Base-by-base conservation (phyloP, 495 filamentous ascomycete species). In the Melanomma pulvis-pyrius region DNA sequence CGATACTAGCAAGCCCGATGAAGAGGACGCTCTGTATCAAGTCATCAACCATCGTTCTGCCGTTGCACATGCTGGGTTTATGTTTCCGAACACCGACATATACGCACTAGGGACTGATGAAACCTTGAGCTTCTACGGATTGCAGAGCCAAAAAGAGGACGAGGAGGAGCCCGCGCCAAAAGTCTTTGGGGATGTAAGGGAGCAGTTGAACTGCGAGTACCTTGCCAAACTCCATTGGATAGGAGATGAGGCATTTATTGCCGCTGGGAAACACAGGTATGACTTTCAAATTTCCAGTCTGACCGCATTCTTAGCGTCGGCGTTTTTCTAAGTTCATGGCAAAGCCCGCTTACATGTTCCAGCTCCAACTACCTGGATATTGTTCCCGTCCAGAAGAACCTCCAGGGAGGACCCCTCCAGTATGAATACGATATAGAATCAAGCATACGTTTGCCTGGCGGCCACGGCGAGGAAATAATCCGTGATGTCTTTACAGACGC, bases 41-140 rank as follows among this genome's bases (percentile, higher is more conserved):
- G 89, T 94, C 13, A 87, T 96, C 76, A 97, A 98, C 78, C 91
- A 94, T 75, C 86, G 83, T 6, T 80, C 82, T 58, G 93, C 92
- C 1, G 86, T 98, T 36, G 91, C 96, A 75, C 90, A 88, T 65
- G 88, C 92, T 21, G 91, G 88, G 17, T 97, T 96, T 74, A 78
- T 97, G 5, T 62, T 39, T 29, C 63, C 60, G 0, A 61, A 50
- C 8, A 82, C 80, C 8, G 67, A 75, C 29, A 74, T 87, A 28
- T 86, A 88, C 70, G 78, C 86, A 46, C 86, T 88, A 54, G 86
- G 86, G 8, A 87, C 87, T 0, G 84, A 87, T 50, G 87, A 89
- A 76, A 89, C 86, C 52, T 85, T 96, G 47, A 89, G 90, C 7
- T 82, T 96, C 56, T 92, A 96, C 75, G 83, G 86, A 30, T 81